Evolutionary conservation across 1,284 basidiomycete species (phyloP).

Genomic region (Ceratorhiza oryzae-sativae): DNA sequence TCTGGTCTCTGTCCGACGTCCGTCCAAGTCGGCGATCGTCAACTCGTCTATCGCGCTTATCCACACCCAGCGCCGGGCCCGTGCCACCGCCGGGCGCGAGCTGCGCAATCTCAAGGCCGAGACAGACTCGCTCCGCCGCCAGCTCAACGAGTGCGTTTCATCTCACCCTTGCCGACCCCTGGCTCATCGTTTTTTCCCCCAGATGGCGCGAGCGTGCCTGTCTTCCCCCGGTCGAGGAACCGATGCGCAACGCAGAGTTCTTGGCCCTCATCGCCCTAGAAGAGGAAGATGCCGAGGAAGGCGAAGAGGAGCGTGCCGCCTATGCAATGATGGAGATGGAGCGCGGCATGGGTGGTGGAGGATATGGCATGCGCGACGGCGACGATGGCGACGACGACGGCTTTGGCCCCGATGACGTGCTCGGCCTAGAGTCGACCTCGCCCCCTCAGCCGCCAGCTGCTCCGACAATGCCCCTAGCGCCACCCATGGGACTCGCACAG

Average conservation of each 20-base stretch:
- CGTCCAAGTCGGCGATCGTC: constrained; percentile 93
- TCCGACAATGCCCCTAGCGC: constrained; percentile 40
- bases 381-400: constrained; percentile 52
- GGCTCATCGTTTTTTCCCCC: neutral
- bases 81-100: constrained; percentile 77
- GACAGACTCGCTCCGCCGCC: constrained; percentile 78
- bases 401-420: constrained; percentile 34
- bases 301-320: constrained; percentile 46
- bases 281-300: constrained; percentile 63
- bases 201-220: constrained; percentile 71
- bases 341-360: constrained; percentile 63
- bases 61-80: constrained; percentile 79
- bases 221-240: constrained; percentile 72
- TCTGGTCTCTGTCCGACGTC: constrained; percentile 86
- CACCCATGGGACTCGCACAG: constrained; percentile 39
- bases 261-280: constrained; percentile 71
- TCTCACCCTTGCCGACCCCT: neutral
- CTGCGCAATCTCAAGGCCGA: constrained; percentile 77
- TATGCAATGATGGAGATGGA: constrained; percentile 53
- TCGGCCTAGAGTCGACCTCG: constrained; percentile 35
- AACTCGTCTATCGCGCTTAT: constrained; percentile 89
- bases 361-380: constrained; percentile 48
- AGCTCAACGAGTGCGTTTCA: constrained; percentile 73
- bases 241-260: constrained; percentile 70
- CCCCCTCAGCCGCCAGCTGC: constrained; percentile 24